Evolutionary conservation across 2,329 filamentous ascomycete species (phyloP), one percentile per base, ranked within the genome.

Genomic region (Aureobasidium sp.): DNA sequence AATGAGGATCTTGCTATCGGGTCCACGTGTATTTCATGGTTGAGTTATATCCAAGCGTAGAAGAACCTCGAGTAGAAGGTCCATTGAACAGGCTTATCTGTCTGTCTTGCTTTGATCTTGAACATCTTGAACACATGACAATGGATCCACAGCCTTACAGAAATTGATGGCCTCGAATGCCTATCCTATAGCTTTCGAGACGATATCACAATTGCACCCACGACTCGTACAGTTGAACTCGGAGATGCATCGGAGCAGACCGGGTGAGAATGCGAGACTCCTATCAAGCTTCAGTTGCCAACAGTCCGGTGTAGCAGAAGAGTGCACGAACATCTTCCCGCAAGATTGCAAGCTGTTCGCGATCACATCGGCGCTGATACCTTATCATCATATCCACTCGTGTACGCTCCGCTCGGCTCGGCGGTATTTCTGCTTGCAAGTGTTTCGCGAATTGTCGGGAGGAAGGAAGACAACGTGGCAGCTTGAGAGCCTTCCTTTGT

Each of bases 201-300:
- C 17, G 3, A 34, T 26, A 55, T n/a, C 37, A 29, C 20, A 7
- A 39, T 10, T 5, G 24, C 3, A 44, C 39, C 10, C n/a, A 34
- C 53, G 41, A 57, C 27, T 57, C 53, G 53, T 34, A 5, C n/a
- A 34, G 27, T 27, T 17, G 9, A 27, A 10, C n/a, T 46, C 53
- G 53, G 53, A 57, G 41, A 57, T 46, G 53, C 24, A 39, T 46
- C 53, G 53, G 53, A 20, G 41, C 37, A 34, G 7, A 29, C 29
- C 17, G 53, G 24, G 29, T 20, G 17, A 20, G 26, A 34, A 20
- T 20, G n/a, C 5, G 15, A 7, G 12, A 9, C 15, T 53, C 50
- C 24, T 32, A 57, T 46, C 53, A 57, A 57, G n/a, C 53, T 57
- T 46, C 53, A 24, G 41, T n/a, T 43, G 53, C n/a, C 53, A 32